These are phyloP conservation scores for Aspergillus biplanus DNA, from an alignment of 495 filamentous ascomycete species.

Conservation along the genomic window DNA sequence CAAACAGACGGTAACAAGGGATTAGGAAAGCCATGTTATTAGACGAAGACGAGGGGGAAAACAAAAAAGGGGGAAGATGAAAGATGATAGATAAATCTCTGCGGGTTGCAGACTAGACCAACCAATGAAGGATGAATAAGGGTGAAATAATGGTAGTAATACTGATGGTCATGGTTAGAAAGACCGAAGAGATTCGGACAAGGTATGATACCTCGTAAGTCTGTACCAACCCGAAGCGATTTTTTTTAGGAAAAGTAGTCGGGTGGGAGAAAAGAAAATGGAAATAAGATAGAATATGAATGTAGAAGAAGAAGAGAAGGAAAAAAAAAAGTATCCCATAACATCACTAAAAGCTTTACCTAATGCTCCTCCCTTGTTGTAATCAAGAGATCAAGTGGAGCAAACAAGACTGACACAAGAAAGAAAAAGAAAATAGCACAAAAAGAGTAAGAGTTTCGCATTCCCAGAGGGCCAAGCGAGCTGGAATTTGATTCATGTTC, in stretches of 20 bases:
- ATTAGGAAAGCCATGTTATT: too few relatives aligned
- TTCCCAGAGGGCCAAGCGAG: not conserved
- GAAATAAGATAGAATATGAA: not conserved
- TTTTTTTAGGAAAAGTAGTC: not conserved
- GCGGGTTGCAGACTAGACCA: not conserved
- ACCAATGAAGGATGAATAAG: not conserved
- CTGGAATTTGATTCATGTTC: constrained; percentile 6
- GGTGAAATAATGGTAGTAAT: not conserved
- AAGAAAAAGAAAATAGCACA: constrained; percentile 1
- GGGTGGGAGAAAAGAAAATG: not conserved
- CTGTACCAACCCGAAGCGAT: too few relatives aligned
- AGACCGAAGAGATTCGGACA: not conserved
- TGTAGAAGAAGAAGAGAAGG: not conserved
- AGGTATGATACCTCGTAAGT: not conserved
- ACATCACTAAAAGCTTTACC: constrained; percentile 13
- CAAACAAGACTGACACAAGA: not conserved
- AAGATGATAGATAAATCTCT: not conserved
- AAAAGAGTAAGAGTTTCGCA: not conserved
- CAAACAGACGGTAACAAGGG: not conserved
- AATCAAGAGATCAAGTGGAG: constrained; percentile 1
- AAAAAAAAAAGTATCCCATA: not conserved
- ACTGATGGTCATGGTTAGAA: not conserved
- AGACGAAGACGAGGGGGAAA: not conserved
- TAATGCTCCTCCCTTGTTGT: constrained; percentile 10
- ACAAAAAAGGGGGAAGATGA: not conserved